phyloP scores from a whole-genome alignment of 1,139 yeast species.

The Candida dubliniensis region DNA sequence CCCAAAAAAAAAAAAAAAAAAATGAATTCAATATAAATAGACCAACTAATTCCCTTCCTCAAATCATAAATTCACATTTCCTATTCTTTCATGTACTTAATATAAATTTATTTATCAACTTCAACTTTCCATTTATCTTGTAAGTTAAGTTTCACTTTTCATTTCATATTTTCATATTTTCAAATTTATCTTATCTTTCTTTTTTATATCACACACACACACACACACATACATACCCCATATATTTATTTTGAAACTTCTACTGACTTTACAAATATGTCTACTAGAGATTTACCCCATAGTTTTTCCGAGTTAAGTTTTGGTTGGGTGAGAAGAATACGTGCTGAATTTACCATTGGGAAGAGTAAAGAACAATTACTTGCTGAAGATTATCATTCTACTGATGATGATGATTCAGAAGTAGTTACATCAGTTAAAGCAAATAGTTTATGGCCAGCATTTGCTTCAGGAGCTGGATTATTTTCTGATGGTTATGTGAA shows the following conservation, averaged over 20 bases:
- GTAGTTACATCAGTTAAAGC: slow-evolving; percentile 20
- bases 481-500: slow-evolving; percentile 91
- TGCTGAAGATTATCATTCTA: slow-evolving; percentile 22
- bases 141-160: too few relatives aligned
- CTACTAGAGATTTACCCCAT: slow-evolving; percentile 53
- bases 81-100: too few relatives aligned
- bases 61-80: too few relatives aligned
- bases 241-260: background rate
- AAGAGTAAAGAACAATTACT: slow-evolving; percentile 27
- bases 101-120: too few relatives aligned
- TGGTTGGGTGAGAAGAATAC: too few relatives aligned
- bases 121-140: too few relatives aligned
- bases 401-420: slow-evolving; percentile 16
- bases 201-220: too few relatives aligned
- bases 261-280: slow-evolving; percentile 26
- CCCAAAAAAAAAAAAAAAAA: background rate
- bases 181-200: too few relatives aligned
- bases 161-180: too few relatives aligned
- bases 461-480: slow-evolving; percentile 87
- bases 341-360: slow-evolving; percentile 22
- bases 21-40: background rate
- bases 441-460: slow-evolving; percentile 63
- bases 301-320: slow-evolving; percentile 30
- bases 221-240: background rate
- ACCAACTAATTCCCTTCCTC: background rate